These are phyloP conservation scores for Lipomyces sp. DNA, from an alignment of 805 yeast species.

Conservation along the genomic window DNA sequence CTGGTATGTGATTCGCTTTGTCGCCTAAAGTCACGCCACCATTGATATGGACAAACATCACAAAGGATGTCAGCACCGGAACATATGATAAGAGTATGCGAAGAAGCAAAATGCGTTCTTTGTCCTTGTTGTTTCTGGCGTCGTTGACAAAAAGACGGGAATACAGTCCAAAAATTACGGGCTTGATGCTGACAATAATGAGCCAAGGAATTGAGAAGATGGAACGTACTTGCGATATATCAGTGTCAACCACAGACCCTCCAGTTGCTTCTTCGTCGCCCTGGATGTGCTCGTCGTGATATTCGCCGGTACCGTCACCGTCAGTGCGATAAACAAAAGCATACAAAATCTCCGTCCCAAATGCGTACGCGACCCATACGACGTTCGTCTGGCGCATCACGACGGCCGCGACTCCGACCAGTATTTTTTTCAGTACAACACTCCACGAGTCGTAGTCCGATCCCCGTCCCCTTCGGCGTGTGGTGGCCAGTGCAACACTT, in stretches of 20 bases:
- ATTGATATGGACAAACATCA: slow-evolving; percentile 57
- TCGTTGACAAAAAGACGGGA: too few species aligned
- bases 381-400: slow-evolving; percentile 88
- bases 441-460: not conserved
- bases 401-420: slow-evolving; percentile 48
- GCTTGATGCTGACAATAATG: too few species aligned
- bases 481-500: slow-evolving; percentile 37
- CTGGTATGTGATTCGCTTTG: slow-evolving; percentile 73
- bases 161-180: too few species aligned
- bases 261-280: too few species aligned
- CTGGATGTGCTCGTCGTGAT: too few species aligned
- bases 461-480: too few species aligned
- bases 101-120: too few species aligned
- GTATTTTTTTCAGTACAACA: not conserved
- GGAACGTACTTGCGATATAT: too few species aligned
- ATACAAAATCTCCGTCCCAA: not conserved
- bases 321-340: slow-evolving; percentile 6
- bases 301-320: too few species aligned
- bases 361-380: slow-evolving; percentile 56
- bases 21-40: slow-evolving; percentile 92
- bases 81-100: slow-evolving; percentile 4
- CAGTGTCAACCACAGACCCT: too few species aligned
- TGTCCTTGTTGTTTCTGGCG: too few species aligned
- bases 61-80: slow-evolving; percentile 42
- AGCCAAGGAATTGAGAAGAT: too few species aligned